Evolutionary conservation across 2,329 filamentous ascomycete genomes (phyloP).

Genomic region (Madurella fahalii): DNA sequence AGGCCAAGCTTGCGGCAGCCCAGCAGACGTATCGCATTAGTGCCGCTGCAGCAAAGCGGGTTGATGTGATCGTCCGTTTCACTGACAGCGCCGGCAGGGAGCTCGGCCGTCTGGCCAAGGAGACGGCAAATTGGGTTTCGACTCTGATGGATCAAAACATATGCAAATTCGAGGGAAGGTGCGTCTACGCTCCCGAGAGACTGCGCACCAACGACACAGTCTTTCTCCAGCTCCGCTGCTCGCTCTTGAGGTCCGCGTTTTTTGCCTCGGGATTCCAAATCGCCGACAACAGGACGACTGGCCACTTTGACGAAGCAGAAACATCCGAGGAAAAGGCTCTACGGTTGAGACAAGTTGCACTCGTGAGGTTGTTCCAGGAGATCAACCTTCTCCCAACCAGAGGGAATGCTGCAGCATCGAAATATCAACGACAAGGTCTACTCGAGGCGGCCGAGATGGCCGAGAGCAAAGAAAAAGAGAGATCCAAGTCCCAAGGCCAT

Average conservation of each 20-base stretch:
- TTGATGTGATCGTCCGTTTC: conserved; percentile 88
- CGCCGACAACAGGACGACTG: conserved; percentile 65
- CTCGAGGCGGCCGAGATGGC: conserved; percentile 84
- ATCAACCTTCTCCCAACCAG: conserved; percentile 75
- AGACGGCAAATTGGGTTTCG: conserved; percentile 87
- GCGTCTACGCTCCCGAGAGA: conserved; percentile 82
- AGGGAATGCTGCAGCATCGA: conserved; percentile 68
- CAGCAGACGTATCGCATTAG: conserved; percentile 35
- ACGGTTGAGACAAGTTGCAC: conserved; percentile 75
- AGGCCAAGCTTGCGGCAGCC: conserved; percentile 37
- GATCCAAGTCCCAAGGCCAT: conserved; percentile 32
- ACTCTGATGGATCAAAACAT: conserved; percentile 85
- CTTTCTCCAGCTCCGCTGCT: conserved; percentile 83
- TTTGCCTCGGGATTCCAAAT: conserved; percentile 57
- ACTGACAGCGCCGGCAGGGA: conserved; percentile 76
- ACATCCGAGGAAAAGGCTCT: conserved; percentile 79
- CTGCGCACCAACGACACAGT: conserved; percentile 88
- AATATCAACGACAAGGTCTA: conserved; percentile 76
- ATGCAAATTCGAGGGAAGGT: conserved; percentile 80
- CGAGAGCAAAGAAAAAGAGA: conserved; percentile 66
- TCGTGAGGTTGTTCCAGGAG: conserved; percentile 86
- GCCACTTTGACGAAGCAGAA: conserved; percentile 80
- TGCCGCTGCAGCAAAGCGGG: conserved; percentile 58
- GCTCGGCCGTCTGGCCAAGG: conserved; percentile 80
- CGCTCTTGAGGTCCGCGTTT: conserved; percentile 70